phyloP scores from a whole-genome alignment of 2,329 filamentous ascomycete species.

The Penicillium freii region DNA sequence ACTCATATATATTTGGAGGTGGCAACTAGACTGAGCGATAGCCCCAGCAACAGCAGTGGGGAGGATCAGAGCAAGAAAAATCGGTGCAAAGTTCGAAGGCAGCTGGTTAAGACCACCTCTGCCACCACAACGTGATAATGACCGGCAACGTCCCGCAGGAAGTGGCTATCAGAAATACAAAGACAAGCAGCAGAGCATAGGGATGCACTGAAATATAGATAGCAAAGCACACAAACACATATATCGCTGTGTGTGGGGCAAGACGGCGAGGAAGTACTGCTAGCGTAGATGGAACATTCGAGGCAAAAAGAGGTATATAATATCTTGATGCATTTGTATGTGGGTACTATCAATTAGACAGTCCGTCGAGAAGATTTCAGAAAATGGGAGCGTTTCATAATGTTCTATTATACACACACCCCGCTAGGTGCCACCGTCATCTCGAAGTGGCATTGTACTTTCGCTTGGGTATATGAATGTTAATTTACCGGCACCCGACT shows the following conservation, averaged over 20 bases:
- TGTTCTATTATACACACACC: not conserved
- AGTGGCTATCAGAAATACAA: not conserved
- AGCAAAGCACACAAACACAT: not conserved
- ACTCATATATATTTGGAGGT: not conserved
- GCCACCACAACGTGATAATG: not conserved
- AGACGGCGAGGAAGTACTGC: not conserved
- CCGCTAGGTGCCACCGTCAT: not conserved
- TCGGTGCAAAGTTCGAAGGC: not conserved
- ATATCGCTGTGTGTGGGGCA: not conserved
- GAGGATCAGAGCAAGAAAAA: not conserved
- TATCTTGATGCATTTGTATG: not conserved
- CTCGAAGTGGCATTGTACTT: not conserved
- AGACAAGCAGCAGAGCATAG: not conserved
- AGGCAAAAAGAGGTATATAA: not conserved
- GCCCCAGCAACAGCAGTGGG: not conserved
- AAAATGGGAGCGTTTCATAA: not conserved
- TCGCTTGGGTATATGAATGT: conserved; percentile 6
- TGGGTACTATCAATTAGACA: not conserved
- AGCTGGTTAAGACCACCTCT: not conserved
- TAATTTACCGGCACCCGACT: conserved; percentile 23
- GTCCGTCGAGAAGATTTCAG: not conserved
- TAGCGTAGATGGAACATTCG: not conserved
- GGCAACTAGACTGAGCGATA: not conserved
- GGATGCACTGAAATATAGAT: not conserved
- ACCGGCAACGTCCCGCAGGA: not conserved